Evolutionary conservation across 352 stramenopile species (phyloP).

Genomic region (Blastocystis sp.): DNA sequence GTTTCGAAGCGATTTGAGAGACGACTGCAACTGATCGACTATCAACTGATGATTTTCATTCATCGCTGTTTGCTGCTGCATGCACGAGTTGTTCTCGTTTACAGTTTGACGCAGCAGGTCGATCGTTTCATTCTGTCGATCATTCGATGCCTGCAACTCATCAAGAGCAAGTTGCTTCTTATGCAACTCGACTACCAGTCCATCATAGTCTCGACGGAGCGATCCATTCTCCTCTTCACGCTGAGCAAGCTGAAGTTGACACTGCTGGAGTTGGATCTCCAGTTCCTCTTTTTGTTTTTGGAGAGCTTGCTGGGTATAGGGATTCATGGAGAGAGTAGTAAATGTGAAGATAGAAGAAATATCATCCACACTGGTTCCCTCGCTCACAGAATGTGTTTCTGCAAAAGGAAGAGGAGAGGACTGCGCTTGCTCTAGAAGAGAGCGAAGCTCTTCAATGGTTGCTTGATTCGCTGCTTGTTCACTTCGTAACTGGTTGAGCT

Average conservation of each 20-base stretch:
- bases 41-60: not conserved
- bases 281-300: constrained; percentile 30
- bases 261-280: not conserved
- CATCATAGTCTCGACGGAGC: not conserved
- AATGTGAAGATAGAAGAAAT: constrained; percentile 11
- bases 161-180: not conserved
- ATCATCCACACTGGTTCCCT: not conserved
- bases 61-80: not conserved
- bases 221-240: not conserved
- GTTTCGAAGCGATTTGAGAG: not conserved
- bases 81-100: not conserved
- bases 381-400: not conserved
- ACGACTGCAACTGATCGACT: not conserved
- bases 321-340: constrained; percentile 10
- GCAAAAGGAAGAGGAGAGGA: not conserved
- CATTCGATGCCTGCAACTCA: not conserved
- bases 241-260: not conserved
- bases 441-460: not conserved
- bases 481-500: not conserved
- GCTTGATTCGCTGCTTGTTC: not conserved
- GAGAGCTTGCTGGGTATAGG: constrained; percentile 3
- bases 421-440: not conserved
- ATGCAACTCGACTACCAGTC: constrained; percentile 5
- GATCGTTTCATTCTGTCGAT: not conserved
- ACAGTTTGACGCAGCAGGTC: not conserved